Evolutionary conservation across 2,329 filamentous ascomycete species (phyloP), one percentile per base, ranked within the genome.

Genomic region (Calonectria hawksworthii): DNA sequence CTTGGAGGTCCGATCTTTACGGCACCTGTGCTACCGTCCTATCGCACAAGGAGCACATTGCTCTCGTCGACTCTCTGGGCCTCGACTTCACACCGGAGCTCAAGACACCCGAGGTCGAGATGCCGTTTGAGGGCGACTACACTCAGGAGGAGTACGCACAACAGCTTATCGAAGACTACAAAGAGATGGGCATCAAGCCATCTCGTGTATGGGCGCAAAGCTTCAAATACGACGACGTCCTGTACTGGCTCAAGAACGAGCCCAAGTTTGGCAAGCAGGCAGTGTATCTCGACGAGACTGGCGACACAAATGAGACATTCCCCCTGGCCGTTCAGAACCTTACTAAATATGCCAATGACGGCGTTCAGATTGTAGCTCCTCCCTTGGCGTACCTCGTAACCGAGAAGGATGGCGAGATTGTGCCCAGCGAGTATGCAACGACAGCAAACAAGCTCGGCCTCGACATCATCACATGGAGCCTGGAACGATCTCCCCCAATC

Each of bases 31-130:
- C 88, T 71, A 92, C 90, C n/a, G 82, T 93, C 34, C 85, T 93
- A 81, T 89, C 89, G 0, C 89, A 93, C 77, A 87, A 91, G 77
- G 90, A 93, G 76, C 93, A 91, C 83, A 93, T 95, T 79, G 84
- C 86, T 41, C 83, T 93, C 50, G 89, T 92, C 65, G 87, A 93
- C 77, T 83, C 84, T 2, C 86, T 91, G 52, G 92, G 90, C 47
- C 86, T 93, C 13, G 89, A 91, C 77, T 94, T 93, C 84, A 93
- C 91, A 0, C 90, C 92, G 7, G 93, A 94, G 84, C 88, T 94
- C 38, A 95, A 95, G 87, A 91, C 90, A 0, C 93, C 91, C 44
- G 86, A 90, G 77, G 91, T 94, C n/a, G 81, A 87, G n/a, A 94
- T 95, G 93, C 93, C 93, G 0, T 95, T 93, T 82, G 81, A 87